phyloP scores from a whole-genome alignment of 2,329 filamentous ascomycete genomes.

The Diaporthe eres region DNA sequence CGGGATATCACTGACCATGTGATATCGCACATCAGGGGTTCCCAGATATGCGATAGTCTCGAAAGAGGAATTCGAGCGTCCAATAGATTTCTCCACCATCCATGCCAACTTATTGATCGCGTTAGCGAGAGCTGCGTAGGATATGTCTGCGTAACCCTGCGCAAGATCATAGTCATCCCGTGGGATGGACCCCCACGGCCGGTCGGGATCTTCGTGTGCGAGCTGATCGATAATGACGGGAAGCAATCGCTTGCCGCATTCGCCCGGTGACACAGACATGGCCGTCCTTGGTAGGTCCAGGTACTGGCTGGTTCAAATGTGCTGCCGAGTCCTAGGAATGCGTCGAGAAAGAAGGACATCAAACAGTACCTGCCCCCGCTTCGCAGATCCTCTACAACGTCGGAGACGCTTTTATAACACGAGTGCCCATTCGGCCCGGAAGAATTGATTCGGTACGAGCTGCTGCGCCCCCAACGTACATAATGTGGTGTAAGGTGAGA shows the following conservation, averaged over 20 bases:
- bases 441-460: neutral
- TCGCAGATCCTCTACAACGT: neutral
- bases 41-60: conserved; percentile 44
- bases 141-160: conserved; percentile 44
- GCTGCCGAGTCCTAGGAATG: neutral
- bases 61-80: conserved; percentile 39
- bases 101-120: conserved; percentile 44
- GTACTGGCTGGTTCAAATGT: neutral
- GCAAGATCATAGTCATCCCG: conserved; percentile 44
- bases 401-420: neutral
- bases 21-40: conserved; percentile 43
- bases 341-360: neutral
- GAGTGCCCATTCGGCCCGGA: neutral
- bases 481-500: neutral
- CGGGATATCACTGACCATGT: conserved; percentile 32
- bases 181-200: conserved; percentile 43
- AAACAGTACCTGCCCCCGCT: neutral
- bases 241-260: conserved; percentile 39
- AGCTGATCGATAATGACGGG: conserved; percentile 42
- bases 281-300: neutral
- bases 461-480: neutral
- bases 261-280: neutral
- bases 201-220: conserved; percentile 39
- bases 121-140: conserved; percentile 41
- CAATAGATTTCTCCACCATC: conserved; percentile 40